These are phyloP conservation scores for Lepidopterella palustris DNA, from an alignment of 495 filamentous ascomycete genomes.

Conservation along the genomic window DNA sequence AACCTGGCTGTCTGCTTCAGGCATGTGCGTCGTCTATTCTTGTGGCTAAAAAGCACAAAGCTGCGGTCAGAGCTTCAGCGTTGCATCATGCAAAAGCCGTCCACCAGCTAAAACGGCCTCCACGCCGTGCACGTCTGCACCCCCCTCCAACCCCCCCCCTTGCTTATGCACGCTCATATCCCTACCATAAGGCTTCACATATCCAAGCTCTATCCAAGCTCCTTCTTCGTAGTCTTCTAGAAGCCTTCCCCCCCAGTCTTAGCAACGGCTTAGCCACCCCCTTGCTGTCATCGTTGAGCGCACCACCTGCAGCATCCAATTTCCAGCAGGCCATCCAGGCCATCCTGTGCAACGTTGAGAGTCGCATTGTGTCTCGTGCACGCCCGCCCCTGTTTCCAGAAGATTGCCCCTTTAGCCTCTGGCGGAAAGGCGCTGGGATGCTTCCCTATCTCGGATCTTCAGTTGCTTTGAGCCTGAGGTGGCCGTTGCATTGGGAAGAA, in stretches of 20 bases:
- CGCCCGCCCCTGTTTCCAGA: neutral
- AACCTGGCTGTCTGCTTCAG: slow-evolving; percentile 6
- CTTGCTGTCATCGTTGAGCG: too few species aligned
- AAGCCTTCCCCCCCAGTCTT: slow-evolving; percentile 18
- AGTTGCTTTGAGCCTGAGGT: neutral
- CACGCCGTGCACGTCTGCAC: too few species aligned
- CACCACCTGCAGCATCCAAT: too few species aligned
- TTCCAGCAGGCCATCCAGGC: slow-evolving; percentile 18
- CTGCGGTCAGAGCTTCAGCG: neutral
- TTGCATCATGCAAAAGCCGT: neutral
- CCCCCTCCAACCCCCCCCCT: neutral
- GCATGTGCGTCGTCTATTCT: slow-evolving; percentile 14
- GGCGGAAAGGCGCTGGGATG: neutral
- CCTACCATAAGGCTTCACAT: slow-evolving; percentile 19
- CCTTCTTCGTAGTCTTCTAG: too few species aligned
- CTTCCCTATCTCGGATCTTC: neutral
- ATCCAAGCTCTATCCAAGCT: slow-evolving; percentile 26
- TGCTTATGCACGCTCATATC: neutral
- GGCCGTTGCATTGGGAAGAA: neutral
- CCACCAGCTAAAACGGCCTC: too few species aligned
- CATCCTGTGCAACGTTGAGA: neutral
- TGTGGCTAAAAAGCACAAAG: neutral
- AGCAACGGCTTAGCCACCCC: slow-evolving; percentile 9
- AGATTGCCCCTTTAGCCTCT: slow-evolving; percentile 20
- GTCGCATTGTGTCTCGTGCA: neutral